Evolutionary conservation across 495 filamentous ascomycete species (phyloP).

Genomic region (Hamigera avellanea): DNA sequence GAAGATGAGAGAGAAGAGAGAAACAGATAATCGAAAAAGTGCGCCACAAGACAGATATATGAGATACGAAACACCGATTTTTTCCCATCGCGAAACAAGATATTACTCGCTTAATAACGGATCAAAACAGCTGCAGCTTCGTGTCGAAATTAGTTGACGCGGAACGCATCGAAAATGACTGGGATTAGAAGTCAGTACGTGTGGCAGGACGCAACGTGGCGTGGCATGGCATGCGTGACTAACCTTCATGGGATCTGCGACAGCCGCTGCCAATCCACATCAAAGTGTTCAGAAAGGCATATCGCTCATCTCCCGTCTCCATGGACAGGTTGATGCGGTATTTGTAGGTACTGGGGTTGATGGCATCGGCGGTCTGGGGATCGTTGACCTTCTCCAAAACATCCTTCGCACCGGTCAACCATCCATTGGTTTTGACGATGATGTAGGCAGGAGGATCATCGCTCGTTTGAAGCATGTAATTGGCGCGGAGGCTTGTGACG

Average conservation of each 20-base stretch:
- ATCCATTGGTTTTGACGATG: slow-evolving; percentile 44
- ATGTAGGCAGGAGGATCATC: slow-evolving; percentile 51
- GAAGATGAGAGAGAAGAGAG: neutral
- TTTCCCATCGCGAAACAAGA: slow-evolving; percentile 1
- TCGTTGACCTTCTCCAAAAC: slow-evolving; percentile 47
- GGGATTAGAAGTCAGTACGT: too few species aligned
- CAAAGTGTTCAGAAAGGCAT: slow-evolving; percentile 48
- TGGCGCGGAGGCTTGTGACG: slow-evolving; percentile 39
- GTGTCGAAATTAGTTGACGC: slow-evolving; percentile 34
- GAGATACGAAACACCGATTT: too few species aligned
- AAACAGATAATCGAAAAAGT: neutral
- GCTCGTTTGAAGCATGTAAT: slow-evolving; percentile 44
- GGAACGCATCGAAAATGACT: slow-evolving; percentile 39
- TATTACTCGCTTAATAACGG: slow-evolving; percentile 29
- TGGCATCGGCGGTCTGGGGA: slow-evolving; percentile 32
- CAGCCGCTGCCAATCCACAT: slow-evolving; percentile 53
- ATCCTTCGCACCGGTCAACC: slow-evolving; percentile 46
- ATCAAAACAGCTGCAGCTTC: too few species aligned
- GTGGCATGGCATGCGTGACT: slow-evolving; percentile 7
- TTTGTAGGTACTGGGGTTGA: slow-evolving; percentile 46
- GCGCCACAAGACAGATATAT: neutral
- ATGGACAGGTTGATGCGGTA: slow-evolving; percentile 47
- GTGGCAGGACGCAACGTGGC: too few species aligned
- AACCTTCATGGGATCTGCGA: slow-evolving; percentile 45
- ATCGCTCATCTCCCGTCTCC: slow-evolving; percentile 50